phyloP scores from a whole-genome alignment of 208 protist genomes.

The Leishmania amazonensis region DNA sequence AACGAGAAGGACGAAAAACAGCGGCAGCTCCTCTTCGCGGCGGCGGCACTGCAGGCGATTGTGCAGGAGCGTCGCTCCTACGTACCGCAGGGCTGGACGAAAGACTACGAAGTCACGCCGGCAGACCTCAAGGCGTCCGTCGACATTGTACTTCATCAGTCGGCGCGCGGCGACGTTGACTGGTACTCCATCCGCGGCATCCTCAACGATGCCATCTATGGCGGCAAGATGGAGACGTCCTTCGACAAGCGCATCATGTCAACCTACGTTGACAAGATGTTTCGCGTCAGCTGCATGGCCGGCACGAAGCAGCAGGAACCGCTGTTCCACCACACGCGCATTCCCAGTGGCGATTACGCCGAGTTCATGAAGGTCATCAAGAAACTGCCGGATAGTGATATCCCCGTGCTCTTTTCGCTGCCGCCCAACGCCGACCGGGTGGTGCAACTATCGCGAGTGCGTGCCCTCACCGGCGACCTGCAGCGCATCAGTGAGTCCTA shows the following conservation, averaged over 20 bases:
- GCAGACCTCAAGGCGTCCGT: slow-evolving; percentile 93
- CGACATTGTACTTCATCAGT: slow-evolving; percentile 91
- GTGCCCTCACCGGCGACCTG: slow-evolving; percentile 76
- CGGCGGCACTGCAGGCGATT: slow-evolving; percentile 96
- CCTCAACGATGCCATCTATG: slow-evolving; percentile 96
- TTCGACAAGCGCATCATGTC: slow-evolving; percentile 93
- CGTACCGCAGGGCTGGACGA: slow-evolving; percentile 97
- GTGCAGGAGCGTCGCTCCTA: slow-evolving; percentile 97
- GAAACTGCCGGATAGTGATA: slow-evolving; percentile 91
- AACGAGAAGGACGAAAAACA: slow-evolving; percentile 61
- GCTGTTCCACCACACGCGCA: slow-evolving; percentile 61
- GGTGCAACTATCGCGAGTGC: slow-evolving; percentile 83
- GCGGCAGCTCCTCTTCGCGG: slow-evolving; percentile 93
- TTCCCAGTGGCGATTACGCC: slow-evolving; percentile 64
- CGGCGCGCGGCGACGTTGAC: slow-evolving; percentile 54
- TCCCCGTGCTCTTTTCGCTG: slow-evolving; percentile 92
- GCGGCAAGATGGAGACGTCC: slow-evolving; percentile 95
- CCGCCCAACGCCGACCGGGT: slow-evolving; percentile 95
- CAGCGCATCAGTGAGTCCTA: slow-evolving; percentile 80
- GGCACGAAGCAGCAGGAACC: slow-evolving; percentile 56
- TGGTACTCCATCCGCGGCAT: slow-evolving; percentile 95
- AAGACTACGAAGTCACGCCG: slow-evolving; percentile 97
- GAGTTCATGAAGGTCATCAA: slow-evolving; percentile 85
- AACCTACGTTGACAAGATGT: slow-evolving; percentile 93
- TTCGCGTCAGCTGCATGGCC: slow-evolving; percentile 69